Base-by-base conservation (phyloP, 1,284 basidiomycete genomes). In the Cryptococcus depauperatus region DNA sequence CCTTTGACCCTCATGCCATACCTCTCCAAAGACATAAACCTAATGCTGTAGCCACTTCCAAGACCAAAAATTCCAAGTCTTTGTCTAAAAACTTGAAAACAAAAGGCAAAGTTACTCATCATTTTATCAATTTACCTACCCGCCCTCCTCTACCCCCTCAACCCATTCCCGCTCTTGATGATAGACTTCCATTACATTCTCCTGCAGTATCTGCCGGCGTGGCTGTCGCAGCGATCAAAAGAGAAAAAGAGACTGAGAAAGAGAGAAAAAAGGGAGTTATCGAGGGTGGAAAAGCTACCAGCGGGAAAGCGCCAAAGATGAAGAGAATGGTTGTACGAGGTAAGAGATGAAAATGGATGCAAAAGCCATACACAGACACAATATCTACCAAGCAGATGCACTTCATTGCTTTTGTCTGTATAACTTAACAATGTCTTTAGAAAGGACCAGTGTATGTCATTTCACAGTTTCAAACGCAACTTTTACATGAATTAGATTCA, bases 1-100 rank as follows among this genome's bases (percentile, higher is more conserved):
- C 81, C 21, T 85, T 85, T 26, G 77, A 76, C 48, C 75, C 62
- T 33, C 39, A 40, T 5, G 46, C 58, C 19, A 44, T 51, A 30
- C 33, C 46, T 35, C 33, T 25, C 46, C 51, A 43, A 33, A 33
- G 33, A 16, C 32, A 28, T 13, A 50, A 34, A 30, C 43, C 37
- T 26, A 21, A 34, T n/a, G 19, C 51, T 37, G 10, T 50, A 37
- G 30, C n/a, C 32, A 14, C 47, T 35, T 40, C 43, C 32, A 35
- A 46, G 38, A 29, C 44, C 35, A 48, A 44, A 23, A 7, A 35
- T n/a, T 44, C 56, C 40, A 42, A 37, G 14, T 35, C 47, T 43
- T 35, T 26, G 38, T 47, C 46, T 42, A 28, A 46, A 51, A 55
- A 55, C 37, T 16, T 8, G 37, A 50, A 54, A 41, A 8, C 40